phyloP scores from a whole-genome alignment of 345 rosid species.

The Ailanthus altissimus region DNA sequence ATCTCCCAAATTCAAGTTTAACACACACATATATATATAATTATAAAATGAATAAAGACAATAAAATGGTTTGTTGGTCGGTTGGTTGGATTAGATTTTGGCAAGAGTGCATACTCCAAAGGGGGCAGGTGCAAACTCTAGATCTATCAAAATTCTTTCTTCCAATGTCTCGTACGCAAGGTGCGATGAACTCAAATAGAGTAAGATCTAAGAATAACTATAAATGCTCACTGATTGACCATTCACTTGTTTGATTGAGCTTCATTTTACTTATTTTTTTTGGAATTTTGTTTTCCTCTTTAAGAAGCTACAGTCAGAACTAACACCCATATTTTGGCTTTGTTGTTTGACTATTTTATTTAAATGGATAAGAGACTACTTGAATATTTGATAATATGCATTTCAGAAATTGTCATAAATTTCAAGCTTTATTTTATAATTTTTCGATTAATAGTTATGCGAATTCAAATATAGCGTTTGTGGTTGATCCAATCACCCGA shows the following conservation, averaged over 20 bases:
- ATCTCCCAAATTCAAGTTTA: too few relatives aligned
- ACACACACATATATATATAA: neutral
- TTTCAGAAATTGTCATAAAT: neutral
- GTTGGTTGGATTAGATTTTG: conserved; percentile 20
- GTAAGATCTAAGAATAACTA: neutral
- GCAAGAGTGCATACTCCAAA: conserved; percentile 9
- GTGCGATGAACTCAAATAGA: conserved; percentile 16
- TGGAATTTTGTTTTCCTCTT: neutral
- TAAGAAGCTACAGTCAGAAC: neutral
- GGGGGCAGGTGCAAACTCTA: conserved; percentile 18
- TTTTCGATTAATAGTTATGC: too few relatives aligned
- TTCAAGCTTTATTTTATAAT: neutral
- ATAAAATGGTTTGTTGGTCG: conserved; percentile 23
- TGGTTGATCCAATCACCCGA: neutral
- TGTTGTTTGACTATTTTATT: neutral
- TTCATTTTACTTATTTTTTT: neutral
- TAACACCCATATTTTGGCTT: neutral
- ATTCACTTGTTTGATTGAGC: neutral
- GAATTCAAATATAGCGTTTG: neutral
- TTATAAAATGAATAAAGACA: conserved; percentile 10
- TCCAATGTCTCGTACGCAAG: conserved; percentile 9
- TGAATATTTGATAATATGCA: neutral
- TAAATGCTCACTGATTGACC: neutral
- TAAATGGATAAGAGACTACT: neutral
- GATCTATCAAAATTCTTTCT: conserved; percentile 12